phyloP scores from a whole-genome alignment of 257 asterid genomes.

The Penstemon eatonii region DNA sequence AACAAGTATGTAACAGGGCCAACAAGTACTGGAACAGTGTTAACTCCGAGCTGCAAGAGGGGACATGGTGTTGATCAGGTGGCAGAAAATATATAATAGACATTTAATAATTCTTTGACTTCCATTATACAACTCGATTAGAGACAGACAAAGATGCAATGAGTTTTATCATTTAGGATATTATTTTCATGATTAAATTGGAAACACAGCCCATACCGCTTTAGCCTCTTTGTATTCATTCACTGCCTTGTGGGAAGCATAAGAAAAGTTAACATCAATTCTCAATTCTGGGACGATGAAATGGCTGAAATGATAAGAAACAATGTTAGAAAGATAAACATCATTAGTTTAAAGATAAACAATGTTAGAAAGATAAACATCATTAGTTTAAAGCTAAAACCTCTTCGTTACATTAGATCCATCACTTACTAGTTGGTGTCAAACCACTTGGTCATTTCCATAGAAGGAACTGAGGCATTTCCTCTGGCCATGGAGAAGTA shows the following conservation, averaged over 20 bases:
- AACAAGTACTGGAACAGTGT: conserved; percentile 53
- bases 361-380: conserved; percentile 7
- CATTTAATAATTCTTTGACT: background rate
- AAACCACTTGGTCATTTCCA: conserved; percentile 61
- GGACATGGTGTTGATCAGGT: background rate
- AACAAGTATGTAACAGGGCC: conserved; percentile 59
- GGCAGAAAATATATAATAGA: conserved; percentile 1
- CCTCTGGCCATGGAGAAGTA: conserved; percentile 67
- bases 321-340: conserved; percentile 5
- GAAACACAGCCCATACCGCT: conserved; percentile 28
- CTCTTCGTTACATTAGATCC: background rate
- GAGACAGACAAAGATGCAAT: background rate
- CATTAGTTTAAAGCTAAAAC: background rate
- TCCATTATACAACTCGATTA: conserved; percentile 3
- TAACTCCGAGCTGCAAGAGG: conserved; percentile 44
- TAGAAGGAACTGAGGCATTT: conserved; percentile 55
- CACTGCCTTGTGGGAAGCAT: conserved; percentile 42
- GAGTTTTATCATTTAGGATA: background rate
- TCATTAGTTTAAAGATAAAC: background rate
- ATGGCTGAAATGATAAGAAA: conserved; percentile 36
- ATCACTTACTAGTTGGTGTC: conserved; percentile 54
- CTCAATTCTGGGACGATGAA: conserved; percentile 43
- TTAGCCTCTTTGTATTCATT: conserved; percentile 42
- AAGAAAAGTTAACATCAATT: conserved; percentile 35
- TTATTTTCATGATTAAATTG: background rate